Percentiles rank a stretch among this genome's conserved stretches.
These are phyloP conservation scores for Omphalotus guepiniiformis DNA, from an alignment of 768 basidiomycete genomes.

Conservation along the genomic window DNA sequence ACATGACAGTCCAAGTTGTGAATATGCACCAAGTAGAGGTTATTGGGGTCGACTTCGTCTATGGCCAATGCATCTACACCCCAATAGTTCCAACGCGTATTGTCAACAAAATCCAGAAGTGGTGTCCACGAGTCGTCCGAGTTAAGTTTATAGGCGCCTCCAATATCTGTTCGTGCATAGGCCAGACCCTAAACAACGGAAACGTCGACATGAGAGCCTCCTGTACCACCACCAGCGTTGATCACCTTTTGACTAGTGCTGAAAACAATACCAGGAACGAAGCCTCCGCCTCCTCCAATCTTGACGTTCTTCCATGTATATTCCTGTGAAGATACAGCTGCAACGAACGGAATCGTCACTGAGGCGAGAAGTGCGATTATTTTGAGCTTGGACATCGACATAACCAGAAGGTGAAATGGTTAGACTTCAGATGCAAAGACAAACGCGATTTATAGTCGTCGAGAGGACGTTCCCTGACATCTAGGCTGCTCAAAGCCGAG, in stretches of 20 bases:
- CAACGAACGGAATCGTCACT: constrained; percentile 25
- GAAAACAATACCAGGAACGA: constrained; percentile 57
- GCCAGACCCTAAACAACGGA: constrained; percentile 41
- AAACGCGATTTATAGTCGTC: too few species aligned
- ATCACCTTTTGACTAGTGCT: constrained; percentile 48
- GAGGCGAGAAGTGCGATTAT: constrained; percentile 24
- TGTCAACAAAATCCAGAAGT: constrained; percentile 46
- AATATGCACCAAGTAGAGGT: constrained; percentile 44
- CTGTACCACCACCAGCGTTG: background rate
- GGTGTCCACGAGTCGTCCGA: constrained; percentile 60
- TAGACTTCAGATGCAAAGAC: too few species aligned
- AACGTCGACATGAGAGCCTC: background rate
- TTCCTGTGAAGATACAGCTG: constrained; percentile 41
- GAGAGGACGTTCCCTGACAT: too few species aligned
- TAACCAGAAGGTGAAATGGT: too few species aligned
- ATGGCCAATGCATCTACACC: constrained; percentile 60
- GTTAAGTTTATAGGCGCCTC: constrained; percentile 61
- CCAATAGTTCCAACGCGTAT: constrained; percentile 55
- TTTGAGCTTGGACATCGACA: constrained; percentile 12
- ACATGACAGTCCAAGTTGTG: too few species aligned
- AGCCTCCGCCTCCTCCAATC: constrained; percentile 37
- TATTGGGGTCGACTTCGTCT: constrained; percentile 52
- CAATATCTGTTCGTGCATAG: constrained; percentile 66
- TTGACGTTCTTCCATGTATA: constrained; percentile 67
- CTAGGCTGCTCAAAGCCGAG: too few species aligned